phyloP scores from a whole-genome alignment of 495 filamentous ascomycete genomes.

The Penicillium ochrochloron region DNA sequence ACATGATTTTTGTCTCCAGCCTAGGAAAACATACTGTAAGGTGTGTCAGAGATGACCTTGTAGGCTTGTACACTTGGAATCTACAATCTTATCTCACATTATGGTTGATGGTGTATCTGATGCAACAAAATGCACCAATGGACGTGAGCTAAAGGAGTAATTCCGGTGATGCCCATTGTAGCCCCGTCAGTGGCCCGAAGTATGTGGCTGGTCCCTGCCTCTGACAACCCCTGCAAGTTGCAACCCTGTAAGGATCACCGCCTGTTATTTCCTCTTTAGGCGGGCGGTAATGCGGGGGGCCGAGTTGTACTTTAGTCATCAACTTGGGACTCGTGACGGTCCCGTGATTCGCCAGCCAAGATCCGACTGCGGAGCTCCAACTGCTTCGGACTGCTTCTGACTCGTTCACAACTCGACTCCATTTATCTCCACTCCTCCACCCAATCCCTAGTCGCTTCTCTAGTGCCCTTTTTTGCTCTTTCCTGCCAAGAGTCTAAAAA shows the following conservation, averaged over 20 bases:
- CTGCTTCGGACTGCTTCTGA: not conserved
- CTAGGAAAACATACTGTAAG: not conserved
- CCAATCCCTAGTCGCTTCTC: not conserved
- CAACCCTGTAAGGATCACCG: constrained; percentile 31
- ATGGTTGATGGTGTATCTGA: constrained; percentile 3
- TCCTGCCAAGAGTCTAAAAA: constrained; percentile 1
- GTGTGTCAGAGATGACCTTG: not conserved
- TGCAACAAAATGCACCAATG: constrained; percentile 18
- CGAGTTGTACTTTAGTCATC: too few species aligned
- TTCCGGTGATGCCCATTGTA: not conserved
- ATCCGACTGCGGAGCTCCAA: not conserved
- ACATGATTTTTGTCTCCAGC: not conserved
- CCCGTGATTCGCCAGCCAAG: constrained; percentile 20
- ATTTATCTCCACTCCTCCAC: not conserved
- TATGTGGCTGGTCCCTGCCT: constrained; percentile 27
- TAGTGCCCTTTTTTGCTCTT: not conserved
- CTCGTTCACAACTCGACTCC: not conserved
- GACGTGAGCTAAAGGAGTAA: constrained; percentile 1
- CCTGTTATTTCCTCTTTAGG: constrained; percentile 18
- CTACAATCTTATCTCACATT: too few species aligned
- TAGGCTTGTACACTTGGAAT: too few species aligned
- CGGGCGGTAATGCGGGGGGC: constrained; percentile 23
- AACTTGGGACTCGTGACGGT: not conserved
- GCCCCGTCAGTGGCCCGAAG: constrained; percentile 6
- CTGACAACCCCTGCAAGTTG: constrained; percentile 18